Evolutionary conservation across 768 basidiomycete genomes (phyloP).

Genomic region (Tephrocybe sp.): DNA sequence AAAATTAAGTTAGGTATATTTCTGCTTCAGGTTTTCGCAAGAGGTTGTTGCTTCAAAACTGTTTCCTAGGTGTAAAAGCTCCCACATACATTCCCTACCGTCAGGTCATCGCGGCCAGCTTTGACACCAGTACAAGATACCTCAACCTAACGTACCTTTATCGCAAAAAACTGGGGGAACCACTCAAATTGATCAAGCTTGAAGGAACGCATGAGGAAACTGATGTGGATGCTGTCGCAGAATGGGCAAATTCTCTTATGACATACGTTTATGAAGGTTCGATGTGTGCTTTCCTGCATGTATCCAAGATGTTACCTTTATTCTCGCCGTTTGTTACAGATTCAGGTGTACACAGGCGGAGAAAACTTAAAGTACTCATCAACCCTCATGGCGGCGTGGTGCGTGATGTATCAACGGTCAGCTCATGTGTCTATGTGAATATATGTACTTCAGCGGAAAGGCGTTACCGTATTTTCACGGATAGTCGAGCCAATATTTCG

Average conservation of each 20-base stretch:
- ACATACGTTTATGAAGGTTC: constrained; percentile 63
- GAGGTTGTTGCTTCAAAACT: too few relatives aligned
- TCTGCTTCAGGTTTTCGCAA: too few relatives aligned
- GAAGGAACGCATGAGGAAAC: constrained; percentile 40
- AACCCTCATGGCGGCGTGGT: constrained; percentile 84
- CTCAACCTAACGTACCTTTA: constrained; percentile 55
- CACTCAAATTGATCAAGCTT: constrained; percentile 39
- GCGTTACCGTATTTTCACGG: constrained; percentile 47
- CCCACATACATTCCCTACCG: constrained; percentile 37
- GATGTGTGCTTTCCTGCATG: constrained; percentile 12
- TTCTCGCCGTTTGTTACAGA: constrained; percentile 16
- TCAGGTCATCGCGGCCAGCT: constrained; percentile 56
- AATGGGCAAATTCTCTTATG: constrained; percentile 60
- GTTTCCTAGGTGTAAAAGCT: constrained; percentile 7
- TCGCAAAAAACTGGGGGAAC: constrained; percentile 39
- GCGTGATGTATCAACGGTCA: constrained; percentile 23
- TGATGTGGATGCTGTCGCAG: constrained; percentile 31
- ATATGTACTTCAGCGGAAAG: constrained; percentile 55
- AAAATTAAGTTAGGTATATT: constrained; percentile 18
- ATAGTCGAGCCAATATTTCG: constrained; percentile 72
- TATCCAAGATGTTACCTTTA: background rate
- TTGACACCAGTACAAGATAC: constrained; percentile 28
- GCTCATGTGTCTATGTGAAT: background rate
- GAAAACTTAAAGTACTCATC: constrained; percentile 66
- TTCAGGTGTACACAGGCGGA: constrained; percentile 52